Evolutionary conservation across 192 early-diverging fungal species (phyloP), one percentile per base, ranked within the genome.

Genomic region (Backusella macrospora): DNA sequence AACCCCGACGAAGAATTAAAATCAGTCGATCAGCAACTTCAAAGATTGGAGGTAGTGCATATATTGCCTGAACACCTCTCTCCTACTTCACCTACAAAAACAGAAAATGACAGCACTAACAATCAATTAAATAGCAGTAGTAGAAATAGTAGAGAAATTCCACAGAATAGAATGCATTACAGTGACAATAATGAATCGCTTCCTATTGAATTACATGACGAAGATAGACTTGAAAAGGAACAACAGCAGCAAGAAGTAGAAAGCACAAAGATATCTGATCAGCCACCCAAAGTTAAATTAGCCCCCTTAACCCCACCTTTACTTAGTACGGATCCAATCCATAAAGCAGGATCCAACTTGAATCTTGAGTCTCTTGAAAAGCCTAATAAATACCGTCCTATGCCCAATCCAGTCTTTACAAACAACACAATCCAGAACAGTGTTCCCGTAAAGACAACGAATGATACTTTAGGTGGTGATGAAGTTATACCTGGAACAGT

Each of bases 1-100:
- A 68, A 74, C 39, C 73, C 47, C 13, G 65, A 74, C 23, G 73
- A 68, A 43, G 73, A 74, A 62, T 49, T 68, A 39, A 67, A 74
- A 38, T 74, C 73, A 42, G 49, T 68, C 6, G 65, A 74, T 26
- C 48, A 34, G 12, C 73, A 74, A 38, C 73, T 55, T 18, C 47
- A 55, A 43, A 13, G n/a, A 62, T 43, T 68, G 10, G 65, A 74
- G 15, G 40, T 34, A 34, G 29, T 66, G n/a, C 52, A 59, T 23
- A 10, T 9, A 5, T 26, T 59, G 26, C 52, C 52, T 59, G 52
- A 59, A 23, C 52, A 26, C 21, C 18, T 59, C 9, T 59, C 52
- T 59, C 8, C 52, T 59, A 18, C 52, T 18, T 21, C 18, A 18
- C 48, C 48, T 59, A 26, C 52, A 26, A 59, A 59, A 23, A 23